These are phyloP conservation scores for Melampsora allii-populina DNA, from an alignment of 1,284 basidiomycete genomes.

Conservation along the genomic window DNA sequence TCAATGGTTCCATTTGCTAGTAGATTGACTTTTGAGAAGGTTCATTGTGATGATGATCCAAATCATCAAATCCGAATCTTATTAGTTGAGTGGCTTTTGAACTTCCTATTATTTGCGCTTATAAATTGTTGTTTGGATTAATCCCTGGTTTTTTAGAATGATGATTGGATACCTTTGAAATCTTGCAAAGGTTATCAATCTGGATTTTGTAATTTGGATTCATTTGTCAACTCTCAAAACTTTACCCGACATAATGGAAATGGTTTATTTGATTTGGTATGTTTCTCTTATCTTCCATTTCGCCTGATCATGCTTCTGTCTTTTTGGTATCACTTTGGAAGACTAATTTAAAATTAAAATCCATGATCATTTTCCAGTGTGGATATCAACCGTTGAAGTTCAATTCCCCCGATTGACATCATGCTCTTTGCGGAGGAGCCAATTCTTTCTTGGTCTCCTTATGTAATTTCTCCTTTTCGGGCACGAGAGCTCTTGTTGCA, in stretches of 20 bases:
- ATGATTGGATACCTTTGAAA: not conserved
- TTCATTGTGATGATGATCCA: conserved; percentile 3
- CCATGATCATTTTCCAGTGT: too few species aligned
- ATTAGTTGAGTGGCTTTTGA: not conserved
- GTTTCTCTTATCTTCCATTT: not conserved
- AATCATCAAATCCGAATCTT: conserved; percentile 2
- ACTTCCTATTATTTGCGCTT: too few species aligned
- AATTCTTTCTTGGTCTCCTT: too few species aligned
- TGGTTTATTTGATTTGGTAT: not conserved
- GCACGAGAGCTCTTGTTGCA: too few species aligned
- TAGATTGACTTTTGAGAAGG: conserved; percentile 21
- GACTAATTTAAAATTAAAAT: too few species aligned
- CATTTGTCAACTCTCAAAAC: conserved; percentile 2
- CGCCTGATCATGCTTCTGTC: too few species aligned
- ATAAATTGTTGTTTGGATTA: not conserved
- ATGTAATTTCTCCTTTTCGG: too few species aligned
- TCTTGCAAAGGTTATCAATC: not conserved
- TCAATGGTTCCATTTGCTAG: conserved; percentile 24
- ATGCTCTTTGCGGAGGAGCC: too few species aligned
- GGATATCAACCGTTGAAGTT: too few species aligned
- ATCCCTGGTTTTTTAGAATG: not conserved
- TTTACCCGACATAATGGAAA: not conserved
- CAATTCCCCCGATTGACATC: too few species aligned
- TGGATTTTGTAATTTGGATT: not conserved
- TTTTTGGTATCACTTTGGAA: too few species aligned